These are phyloP conservation scores for Sambucus nigra DNA, from an alignment of 129 eudicot genomes.

Conservation along the genomic window DNA sequence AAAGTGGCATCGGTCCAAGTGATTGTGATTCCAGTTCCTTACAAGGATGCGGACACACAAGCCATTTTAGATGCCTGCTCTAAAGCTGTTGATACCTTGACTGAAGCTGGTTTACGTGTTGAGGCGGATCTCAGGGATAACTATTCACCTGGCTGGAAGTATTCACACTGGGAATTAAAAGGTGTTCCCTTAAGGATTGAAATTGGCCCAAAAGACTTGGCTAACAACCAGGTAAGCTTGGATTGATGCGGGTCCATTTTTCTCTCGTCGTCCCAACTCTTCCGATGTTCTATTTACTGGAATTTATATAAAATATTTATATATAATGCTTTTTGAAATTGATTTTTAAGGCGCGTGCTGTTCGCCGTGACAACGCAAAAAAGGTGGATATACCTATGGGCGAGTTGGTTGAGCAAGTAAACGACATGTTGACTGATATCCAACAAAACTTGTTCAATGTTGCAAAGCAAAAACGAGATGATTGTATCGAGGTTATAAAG, in stretches of 20 bases:
- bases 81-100: conserved; percentile 45
- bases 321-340: no score
- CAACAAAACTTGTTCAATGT: conserved; percentile 55
- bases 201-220: conserved; percentile 89
- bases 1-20: conserved; percentile 80
- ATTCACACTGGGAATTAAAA: no score
- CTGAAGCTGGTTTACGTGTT: conserved; percentile 66
- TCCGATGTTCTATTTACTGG: no score
- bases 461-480: conserved; percentile 74
- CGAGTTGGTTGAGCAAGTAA: conserved; percentile 39
- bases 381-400: conserved; percentile 60
- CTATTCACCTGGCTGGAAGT: conserved; percentile 95
- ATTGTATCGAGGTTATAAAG: conserved; percentile 48
- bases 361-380: conserved; percentile 61
- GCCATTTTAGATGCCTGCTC: conserved; percentile 67
- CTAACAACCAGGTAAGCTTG: conserved; percentile 59
- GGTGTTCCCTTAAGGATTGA: no score
- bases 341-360: conserved; percentile 54
- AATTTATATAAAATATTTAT: no score
- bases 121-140: conserved; percentile 83
- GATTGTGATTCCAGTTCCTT: no score
- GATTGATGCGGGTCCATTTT: no score
- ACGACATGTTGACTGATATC: no score
- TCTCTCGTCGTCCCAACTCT: no score
- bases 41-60: conserved; percentile 53